Evolutionary conservation across 352 stramenopile genomes (phyloP), one percentile per base, ranked within the genome.

Genomic region (Proteromonas lacertae): DNA sequence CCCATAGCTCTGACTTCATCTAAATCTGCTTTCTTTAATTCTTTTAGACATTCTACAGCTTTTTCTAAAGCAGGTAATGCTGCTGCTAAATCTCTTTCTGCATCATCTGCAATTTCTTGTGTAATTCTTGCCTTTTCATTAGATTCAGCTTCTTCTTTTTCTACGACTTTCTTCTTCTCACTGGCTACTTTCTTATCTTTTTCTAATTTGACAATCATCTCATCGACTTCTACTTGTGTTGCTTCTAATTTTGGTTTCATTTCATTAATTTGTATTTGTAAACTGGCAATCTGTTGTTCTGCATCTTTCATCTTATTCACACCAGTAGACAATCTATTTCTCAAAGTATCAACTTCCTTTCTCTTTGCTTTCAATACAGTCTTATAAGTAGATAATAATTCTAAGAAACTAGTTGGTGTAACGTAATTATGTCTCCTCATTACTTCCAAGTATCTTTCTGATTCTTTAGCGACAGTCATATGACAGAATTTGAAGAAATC

Each of bases 1-100:
- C 80, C 81, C 55, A 90, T 76, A 12, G 65, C 64, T 45, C 90
- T 90, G 31, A 90, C 47, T 48, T 89, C 74, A 39, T 84, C 71
- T 38, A 90, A 87, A 56, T 84, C 71, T 5, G 62, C 66, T 38
- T 89, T 90, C 36, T 87, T 86, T 4, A 90, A 48, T 12, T 47
- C 49, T 29, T 81, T 82, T 4, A 90, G 49, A 49, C 69, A 86
- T 46, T 81, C 65, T 0, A 84, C 70, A 2, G 74, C 73, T 0
- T 68, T 67, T 35, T 80, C 73, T 0, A 89, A 55, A 0, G 74
- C 74, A 0, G 74, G 74, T 4, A 89, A 46, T 0, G 74, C 73
- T 44, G 88, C 69, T 33, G 84, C 74, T 25, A 90, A 41, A 47
- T 89, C 74, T 1, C 65, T 60, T 46, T 90, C 69, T 0, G 72